Evolutionary conservation across 2,329 filamentous ascomycete species (phyloP).

Genomic region (Colletotrichum magnum): DNA sequence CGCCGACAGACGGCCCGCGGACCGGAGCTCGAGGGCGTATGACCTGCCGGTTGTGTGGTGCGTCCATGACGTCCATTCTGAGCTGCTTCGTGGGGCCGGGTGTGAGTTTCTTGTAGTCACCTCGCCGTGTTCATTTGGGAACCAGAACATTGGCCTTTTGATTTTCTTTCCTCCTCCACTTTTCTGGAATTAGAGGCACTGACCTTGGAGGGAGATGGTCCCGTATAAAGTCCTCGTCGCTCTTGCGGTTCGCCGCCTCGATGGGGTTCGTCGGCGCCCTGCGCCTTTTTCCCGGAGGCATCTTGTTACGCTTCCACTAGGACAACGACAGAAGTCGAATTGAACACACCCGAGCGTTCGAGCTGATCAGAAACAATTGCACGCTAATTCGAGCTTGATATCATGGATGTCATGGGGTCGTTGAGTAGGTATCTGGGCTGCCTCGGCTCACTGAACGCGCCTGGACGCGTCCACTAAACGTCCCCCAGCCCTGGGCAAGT

Average conservation of each 20-base stretch:
- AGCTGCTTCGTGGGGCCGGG: constrained; percentile 16
- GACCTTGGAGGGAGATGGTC: constrained; percentile 65
- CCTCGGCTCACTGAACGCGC: constrained; percentile 1
- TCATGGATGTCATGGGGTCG: not conserved
- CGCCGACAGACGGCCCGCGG: constrained; percentile 54
- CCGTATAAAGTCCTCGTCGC: constrained; percentile 62
- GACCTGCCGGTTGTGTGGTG: constrained; percentile 60
- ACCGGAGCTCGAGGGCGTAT: constrained; percentile 62
- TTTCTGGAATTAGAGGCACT: not conserved
- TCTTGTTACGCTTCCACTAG: not conserved
- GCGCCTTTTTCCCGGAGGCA: constrained; percentile 40
- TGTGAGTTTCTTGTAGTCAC: not conserved
- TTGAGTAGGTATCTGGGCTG: not conserved
- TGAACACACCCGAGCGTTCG: no score
- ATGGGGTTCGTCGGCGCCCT: constrained; percentile 53
- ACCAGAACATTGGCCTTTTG: not conserved
- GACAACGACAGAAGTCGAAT: not conserved
- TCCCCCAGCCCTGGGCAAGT: not conserved
- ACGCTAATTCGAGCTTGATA: no score
- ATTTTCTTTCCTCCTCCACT: no score
- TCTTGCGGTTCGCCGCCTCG: constrained; percentile 62
- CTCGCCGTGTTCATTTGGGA: constrained; percentile 36
- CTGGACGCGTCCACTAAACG: constrained; percentile 20
- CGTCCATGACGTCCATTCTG: constrained; percentile 60
- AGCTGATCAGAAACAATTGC: no score